phyloP scores from a whole-genome alignment of 78 protist species.

The Dictyostelium firmibasis region DNA sequence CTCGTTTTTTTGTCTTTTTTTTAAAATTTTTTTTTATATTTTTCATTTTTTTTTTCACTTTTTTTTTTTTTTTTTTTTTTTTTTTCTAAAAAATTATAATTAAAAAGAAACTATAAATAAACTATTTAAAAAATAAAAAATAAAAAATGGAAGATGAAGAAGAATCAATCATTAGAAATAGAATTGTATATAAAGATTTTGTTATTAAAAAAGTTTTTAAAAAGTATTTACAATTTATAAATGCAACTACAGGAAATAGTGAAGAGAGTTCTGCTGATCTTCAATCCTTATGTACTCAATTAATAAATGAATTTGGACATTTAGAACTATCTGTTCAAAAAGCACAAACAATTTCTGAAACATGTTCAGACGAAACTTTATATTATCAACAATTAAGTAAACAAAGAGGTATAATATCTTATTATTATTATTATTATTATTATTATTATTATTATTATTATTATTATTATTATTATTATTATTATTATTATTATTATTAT shows the following conservation, averaged over 20 bases:
- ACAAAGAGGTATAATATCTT: conserved; percentile 33
- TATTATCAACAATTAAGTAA: conserved; percentile 19
- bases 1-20: neutral
- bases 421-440: too few relatives aligned
- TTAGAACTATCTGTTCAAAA: conserved; percentile 61
- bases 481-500: neutral
- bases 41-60: too few relatives aligned
- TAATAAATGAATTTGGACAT: conserved; percentile 23
- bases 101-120: too few relatives aligned
- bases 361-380: conserved; percentile 19
- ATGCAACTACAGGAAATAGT: neutral
- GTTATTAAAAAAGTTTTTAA: conserved; percentile 40
- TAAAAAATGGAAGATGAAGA: conserved; percentile 50
- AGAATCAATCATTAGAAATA: neutral
- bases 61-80: too few relatives aligned
- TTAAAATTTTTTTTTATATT: too few relatives aligned
- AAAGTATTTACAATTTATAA: conserved; percentile 47
- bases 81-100: too few relatives aligned
- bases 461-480: too few relatives aligned
- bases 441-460: too few relatives aligned
- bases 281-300: neutral
- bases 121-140: neutral
- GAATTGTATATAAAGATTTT: conserved; percentile 14
- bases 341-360: conserved; percentile 35
- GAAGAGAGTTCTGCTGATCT: neutral